Base-by-base conservation (phyloP, 2,329 filamentous ascomycete genomes). In the Akanthomyces uredinophilus region DNA sequence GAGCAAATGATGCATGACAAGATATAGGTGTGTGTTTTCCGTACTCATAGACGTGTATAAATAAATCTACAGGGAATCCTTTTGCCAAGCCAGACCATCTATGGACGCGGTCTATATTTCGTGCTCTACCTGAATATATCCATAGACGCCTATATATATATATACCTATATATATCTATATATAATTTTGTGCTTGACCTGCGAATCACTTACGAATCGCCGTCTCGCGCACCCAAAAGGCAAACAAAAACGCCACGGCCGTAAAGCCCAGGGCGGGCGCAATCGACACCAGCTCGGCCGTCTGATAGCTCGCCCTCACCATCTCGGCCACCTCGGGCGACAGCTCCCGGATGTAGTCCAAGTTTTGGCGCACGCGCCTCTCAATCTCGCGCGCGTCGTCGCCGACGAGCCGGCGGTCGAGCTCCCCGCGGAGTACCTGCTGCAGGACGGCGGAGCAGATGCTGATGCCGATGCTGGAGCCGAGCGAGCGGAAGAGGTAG, bases 401-500 rank as follows among this genome's bases (percentile, higher is more conserved):
- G 61, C 83, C 84, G 58, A 80, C 80, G 52, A 92, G 75, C 2
- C 79, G 78, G 1, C 72, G 68, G 2, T 78, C 76, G 4, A 94
- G 77, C 52, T 82, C 77, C 2, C 75, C 76, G 18, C 88, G 79
- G 22, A 94, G 78, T 3, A 81, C 79, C 69, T 89, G 85, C 70
- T 94, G 91, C 51, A 92, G 82, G 8, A 91, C 81, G 1, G 89
- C 90, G 1, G 89, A 86, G 56, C 84, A 83, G 62, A 91, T 76
- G n/a, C 87, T 88, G 61, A 92, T 79, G 13, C 90, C 90, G 61
- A 92, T 78, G 7, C 88, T 88, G n/a, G 90, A 80, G n/a, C 90
- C 91, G 0, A 93, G 79, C 1, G 87, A 88, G 44, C 90, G 86
- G 79, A 94, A 94, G 27, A 94, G 83, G 74, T 94, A 94, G 22